Conservation (phyloP, 2,329 filamentous ascomycete genomes). For the Fusarium concolor region DNA sequence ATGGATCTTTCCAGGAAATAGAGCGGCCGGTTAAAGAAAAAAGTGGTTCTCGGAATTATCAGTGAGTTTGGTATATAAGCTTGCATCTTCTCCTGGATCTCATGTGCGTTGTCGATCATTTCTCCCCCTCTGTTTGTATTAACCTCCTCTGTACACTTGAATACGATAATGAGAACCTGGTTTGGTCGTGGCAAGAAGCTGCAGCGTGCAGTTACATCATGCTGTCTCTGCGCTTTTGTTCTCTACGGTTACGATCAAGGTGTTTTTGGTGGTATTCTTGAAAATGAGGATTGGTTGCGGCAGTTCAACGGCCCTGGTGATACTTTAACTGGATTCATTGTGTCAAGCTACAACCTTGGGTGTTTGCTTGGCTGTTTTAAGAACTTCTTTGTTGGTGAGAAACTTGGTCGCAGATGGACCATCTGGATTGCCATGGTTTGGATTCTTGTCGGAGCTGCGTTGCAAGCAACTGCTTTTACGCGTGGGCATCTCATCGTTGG, state of each 20-base stretch:
- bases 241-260: conserved; percentile 61
- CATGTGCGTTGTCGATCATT: too few species aligned
- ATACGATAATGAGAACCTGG: conserved; percentile 32
- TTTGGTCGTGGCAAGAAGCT: conserved; percentile 43
- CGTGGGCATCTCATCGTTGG: conserved; percentile 62
- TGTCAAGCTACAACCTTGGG: conserved; percentile 55
- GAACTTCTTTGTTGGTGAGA: conserved; percentile 64
- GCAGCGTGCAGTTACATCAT: conserved; percentile 18
- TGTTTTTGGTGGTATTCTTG: conserved; percentile 60
- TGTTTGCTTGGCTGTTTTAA: conserved; percentile 57
- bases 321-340: conserved; percentile 46
- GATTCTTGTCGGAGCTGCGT: conserved; percentile 67
- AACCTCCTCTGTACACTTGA: too few species aligned
- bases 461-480: conserved; percentile 63
- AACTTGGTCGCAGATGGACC: conserved; percentile 61
- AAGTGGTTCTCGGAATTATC: background rate
- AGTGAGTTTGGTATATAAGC: background rate
- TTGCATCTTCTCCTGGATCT: background rate
- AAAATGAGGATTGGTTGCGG: conserved; percentile 57
- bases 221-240: conserved; percentile 44
- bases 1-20: background rate
- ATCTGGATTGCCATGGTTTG: conserved; percentile 65
- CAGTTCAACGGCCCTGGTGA: conserved; percentile 46
- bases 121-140: too few species aligned
- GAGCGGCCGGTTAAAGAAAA: background rate